Conservation (phyloP, 2,329 filamentous ascomycete genomes). For the Fusarium napiforme region DNA sequence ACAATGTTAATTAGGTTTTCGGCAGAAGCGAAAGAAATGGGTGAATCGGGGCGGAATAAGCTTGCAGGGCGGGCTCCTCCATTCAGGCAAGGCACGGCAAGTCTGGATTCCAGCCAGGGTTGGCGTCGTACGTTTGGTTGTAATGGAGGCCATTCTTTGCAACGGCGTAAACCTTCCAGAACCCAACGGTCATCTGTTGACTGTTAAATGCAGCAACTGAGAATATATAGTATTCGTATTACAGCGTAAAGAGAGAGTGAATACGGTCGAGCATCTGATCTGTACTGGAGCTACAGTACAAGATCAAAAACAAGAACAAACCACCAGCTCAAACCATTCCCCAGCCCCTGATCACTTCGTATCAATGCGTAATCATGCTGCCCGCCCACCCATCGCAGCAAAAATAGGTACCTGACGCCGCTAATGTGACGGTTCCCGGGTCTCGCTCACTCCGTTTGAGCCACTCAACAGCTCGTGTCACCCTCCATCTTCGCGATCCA, state of each 20-base stretch:
- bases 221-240: neutral
- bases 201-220: neutral
- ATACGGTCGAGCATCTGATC: neutral
- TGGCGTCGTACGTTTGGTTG: constrained; percentile 18
- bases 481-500: constrained; percentile 34
- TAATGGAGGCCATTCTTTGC: constrained; percentile 13
- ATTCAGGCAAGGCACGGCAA: constrained; percentile 1
- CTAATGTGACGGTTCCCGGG: constrained; percentile 22
- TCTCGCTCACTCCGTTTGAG: constrained; percentile 20
- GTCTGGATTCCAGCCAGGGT: constrained; percentile 7
- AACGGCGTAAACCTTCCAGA: constrained; percentile 5
- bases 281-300: neutral
- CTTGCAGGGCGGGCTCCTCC: constrained; percentile 1
- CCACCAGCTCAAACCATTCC: neutral
- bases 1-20: constrained; percentile 11
- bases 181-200: neutral
- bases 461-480: constrained; percentile 32
- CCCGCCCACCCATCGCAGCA: constrained; percentile 3
- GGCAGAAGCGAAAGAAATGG: constrained; percentile 5
- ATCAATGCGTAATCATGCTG: constrained; percentile 28
- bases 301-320: neutral
- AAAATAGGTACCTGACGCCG: constrained; percentile 25
- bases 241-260: neutral
- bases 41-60: neutral
- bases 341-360: constrained; percentile 25